phyloP scores from a whole-genome alignment of 2,329 filamentous ascomycete genomes.

The Pyrenochaeta sp. region DNA sequence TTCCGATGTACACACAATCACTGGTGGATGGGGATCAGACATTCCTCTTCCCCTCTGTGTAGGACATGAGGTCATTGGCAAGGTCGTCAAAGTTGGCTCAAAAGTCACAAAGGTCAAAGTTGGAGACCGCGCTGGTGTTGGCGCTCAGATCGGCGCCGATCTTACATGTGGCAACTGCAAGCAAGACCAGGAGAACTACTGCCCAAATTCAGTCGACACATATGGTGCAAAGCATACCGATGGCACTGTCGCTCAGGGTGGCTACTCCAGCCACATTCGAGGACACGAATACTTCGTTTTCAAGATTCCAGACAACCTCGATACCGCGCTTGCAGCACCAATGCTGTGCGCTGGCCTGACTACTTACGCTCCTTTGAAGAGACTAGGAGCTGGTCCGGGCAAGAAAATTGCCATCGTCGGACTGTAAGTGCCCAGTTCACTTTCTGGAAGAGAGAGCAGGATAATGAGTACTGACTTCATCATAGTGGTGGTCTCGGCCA shows the following conservation, averaged over 20 bases:
- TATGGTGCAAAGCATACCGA: conserved; percentile 60
- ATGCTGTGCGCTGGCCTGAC: conserved; percentile 90
- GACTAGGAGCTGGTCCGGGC: conserved; percentile 77
- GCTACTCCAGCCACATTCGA: conserved; percentile 73
- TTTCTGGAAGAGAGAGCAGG: not conserved
- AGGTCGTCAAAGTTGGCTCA: conserved; percentile 59
- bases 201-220: conserved; percentile 59
- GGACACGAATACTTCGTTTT: conserved; percentile 79
- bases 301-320: conserved; percentile 78
- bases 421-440: conserved; percentile 54
- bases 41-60: conserved; percentile 70
- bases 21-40: conserved; percentile 70
- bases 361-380: conserved; percentile 78
- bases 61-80: conserved; percentile 68
- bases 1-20: conserved; percentile 59
- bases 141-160: conserved; percentile 60
- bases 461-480: conserved; percentile 20
- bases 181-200: conserved; percentile 63
- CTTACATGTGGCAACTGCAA: conserved; percentile 62
- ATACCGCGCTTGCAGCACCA: conserved; percentile 69
- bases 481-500: conserved; percentile 59
- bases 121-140: conserved; percentile 58
- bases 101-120: conserved; percentile 60
- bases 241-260: conserved; percentile 72
- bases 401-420: conserved; percentile 82